These are phyloP conservation scores for Russula compacta DNA, from an alignment of 768 basidiomycete species.

Conservation along the genomic window DNA sequence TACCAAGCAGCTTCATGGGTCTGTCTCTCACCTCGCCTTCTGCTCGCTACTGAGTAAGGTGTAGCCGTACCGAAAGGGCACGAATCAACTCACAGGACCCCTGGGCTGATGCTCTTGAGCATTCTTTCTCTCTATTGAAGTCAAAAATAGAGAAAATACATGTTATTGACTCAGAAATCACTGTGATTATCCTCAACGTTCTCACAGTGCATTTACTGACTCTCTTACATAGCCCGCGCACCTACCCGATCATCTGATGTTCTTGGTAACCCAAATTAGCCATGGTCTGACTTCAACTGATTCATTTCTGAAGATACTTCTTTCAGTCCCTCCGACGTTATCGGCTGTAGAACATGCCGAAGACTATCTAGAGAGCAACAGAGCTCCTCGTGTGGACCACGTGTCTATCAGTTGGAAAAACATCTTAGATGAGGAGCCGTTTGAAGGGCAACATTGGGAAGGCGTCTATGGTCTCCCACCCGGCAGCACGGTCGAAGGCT, in stretches of 20 bases:
- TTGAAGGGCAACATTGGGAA: conserved; percentile 82
- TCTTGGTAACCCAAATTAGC: conserved; percentile 40
- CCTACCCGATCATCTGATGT: conserved; percentile 57
- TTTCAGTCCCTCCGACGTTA: conserved; percentile 45
- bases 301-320: conserved; percentile 35
- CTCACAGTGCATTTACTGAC: background rate
- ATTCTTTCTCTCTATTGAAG: conserved; percentile 45
- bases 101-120: conserved; percentile 51
- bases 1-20: conserved; percentile 50
- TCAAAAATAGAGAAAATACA: conserved; percentile 37
- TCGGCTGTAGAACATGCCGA: conserved; percentile 47
- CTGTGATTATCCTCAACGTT: conserved; percentile 30
- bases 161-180: conserved; percentile 61
- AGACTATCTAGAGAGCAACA: conserved; percentile 37
- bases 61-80: conserved; percentile 57
- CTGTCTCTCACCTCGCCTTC: conserved; percentile 21
- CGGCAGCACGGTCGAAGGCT: conserved; percentile 37
- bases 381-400: conserved; percentile 34
- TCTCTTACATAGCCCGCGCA: conserved; percentile 1
- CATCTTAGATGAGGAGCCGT: conserved; percentile 76
- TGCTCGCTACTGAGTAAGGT: conserved; percentile 10
- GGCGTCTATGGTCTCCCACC: conserved; percentile 51
- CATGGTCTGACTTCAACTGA: background rate
- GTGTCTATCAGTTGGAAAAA: conserved; percentile 59
- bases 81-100: conserved; percentile 55